phyloP scores from a whole-genome alignment of 2,329 filamentous ascomycete species.

The Venturia asperata region DNA sequence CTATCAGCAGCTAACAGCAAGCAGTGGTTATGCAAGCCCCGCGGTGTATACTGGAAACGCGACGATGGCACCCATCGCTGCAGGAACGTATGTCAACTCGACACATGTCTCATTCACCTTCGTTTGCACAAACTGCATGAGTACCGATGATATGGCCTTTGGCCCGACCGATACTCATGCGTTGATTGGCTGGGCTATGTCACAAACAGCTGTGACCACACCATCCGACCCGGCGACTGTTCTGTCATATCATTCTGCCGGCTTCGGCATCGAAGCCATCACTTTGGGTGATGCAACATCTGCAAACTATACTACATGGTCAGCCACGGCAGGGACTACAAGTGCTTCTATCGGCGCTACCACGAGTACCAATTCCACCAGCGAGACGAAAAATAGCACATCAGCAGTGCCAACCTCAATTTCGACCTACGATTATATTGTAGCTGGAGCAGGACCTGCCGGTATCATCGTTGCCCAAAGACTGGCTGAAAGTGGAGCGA shows the following conservation, averaged over 20 bases:
- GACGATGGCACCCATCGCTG: conserved; percentile 11
- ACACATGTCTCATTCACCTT: conserved; percentile 6
- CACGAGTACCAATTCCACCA: conserved; percentile 11
- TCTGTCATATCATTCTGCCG: conserved; percentile 1
- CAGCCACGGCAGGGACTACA: background rate
- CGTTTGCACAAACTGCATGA: conserved; percentile 8
- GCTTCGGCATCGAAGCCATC: background rate
- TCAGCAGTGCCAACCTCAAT: conserved; percentile 22
- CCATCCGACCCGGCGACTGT: conserved; percentile 4
- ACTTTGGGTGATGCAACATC: conserved; percentile 5
- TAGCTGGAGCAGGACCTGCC: conserved; percentile 46
- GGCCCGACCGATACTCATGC: background rate
- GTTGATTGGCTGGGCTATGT: conserved; percentile 3
- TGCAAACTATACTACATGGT: conserved; percentile 2
- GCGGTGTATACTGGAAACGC: conserved; percentile 5
- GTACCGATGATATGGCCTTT: background rate
- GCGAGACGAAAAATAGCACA: conserved; percentile 23
- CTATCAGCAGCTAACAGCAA: background rate
- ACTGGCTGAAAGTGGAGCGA: conserved; percentile 44
- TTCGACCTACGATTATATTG: conserved; percentile 31
- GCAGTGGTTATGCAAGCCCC: background rate
- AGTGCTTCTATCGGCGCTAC: background rate
- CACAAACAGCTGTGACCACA: conserved; percentile 6
- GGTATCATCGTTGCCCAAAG: conserved; percentile 47
- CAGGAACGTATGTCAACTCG: conserved; percentile 1